Percentiles rank a stretch among this genome's conserved stretches.
Evolutionary conservation across 805 yeast species (phyloP).

Genomic region (Hagleromyces aurorensis): DNA sequence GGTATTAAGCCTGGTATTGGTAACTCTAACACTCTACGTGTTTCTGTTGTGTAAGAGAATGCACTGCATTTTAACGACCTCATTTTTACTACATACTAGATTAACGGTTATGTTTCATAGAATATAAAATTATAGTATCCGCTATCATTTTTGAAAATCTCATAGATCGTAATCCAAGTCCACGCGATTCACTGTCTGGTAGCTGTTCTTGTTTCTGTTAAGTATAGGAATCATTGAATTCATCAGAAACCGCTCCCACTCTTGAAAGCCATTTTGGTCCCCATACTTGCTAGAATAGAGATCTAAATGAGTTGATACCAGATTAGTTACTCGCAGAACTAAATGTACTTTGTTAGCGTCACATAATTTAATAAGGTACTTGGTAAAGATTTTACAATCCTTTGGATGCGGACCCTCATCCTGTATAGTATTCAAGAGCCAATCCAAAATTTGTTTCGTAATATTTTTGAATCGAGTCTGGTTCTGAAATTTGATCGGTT

Average conservation of each 20-base stretch:
- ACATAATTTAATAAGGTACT: slow-evolving; percentile 28
- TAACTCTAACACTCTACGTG: slow-evolving; percentile 97
- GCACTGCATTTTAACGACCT: neutral
- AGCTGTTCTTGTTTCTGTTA: slow-evolving; percentile 19
- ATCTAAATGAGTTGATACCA: slow-evolving; percentile 18
- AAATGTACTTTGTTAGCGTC: slow-evolving; percentile 23
- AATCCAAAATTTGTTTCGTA: slow-evolving; percentile 25
- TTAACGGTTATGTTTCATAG: neutral
- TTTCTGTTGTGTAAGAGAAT: slow-evolving; percentile 55
- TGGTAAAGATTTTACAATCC: slow-evolving; percentile 34
- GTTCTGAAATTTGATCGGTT: slow-evolving; percentile 32
- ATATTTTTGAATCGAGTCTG: slow-evolving; percentile 31
- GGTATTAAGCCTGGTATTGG: slow-evolving; percentile 99
- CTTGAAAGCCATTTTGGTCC: slow-evolving; percentile 16
- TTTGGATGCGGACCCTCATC: slow-evolving; percentile 33
- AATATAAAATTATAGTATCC: neutral
- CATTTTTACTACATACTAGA: too few species aligned
- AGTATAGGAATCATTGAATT: slow-evolving; percentile 21
- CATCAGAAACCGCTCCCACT: slow-evolving; percentile 28
- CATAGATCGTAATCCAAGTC: slow-evolving; percentile 21
- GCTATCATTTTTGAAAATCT: neutral
- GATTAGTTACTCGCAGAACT: slow-evolving; percentile 17
- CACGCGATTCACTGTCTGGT: slow-evolving; percentile 17
- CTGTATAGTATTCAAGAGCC: slow-evolving; percentile 32
- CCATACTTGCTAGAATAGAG: slow-evolving; percentile 7